Base-by-base conservation (phyloP, 495 filamentous ascomycete species). In the Hypoxylon perforatum region DNA sequence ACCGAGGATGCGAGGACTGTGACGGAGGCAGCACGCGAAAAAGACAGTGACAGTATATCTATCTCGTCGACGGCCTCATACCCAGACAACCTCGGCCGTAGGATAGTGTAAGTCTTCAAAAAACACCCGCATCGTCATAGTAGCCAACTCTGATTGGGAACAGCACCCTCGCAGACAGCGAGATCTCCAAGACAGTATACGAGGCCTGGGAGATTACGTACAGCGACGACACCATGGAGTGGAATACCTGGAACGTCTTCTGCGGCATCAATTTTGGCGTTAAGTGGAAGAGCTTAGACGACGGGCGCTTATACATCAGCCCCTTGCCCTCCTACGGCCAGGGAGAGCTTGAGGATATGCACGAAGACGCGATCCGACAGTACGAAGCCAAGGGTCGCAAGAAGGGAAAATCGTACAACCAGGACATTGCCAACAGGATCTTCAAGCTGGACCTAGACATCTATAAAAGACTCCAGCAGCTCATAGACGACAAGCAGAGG, bases 351-450 rank as follows among this genome's bases (percentile, higher is more conserved):
- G 67, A 59, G 8, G 63, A 65, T n/a, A 39, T 70, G 60, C 57
- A 70, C 44, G 48, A 15, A 19, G 57, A 60, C 19, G 60, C 63
- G 2, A 23, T 70, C 23, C 48, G n/a, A 25, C 51, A 50, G 35
- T 60, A 61, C 44, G 56, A 67, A 38, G 45, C 57, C 6, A 61
- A 44, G 14, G 4, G 36, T 14, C 17, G 25, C 14, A 65, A 55
- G 44, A 70, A 70, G 51, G 51, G 47, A 42, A 51, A 11, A 33
- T 54, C 63, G 14, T 73, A 73, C 39, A 42, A 58, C n/a, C 70
- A 73, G 25, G 67, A 73, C 49, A 49, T 71, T 6, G 71, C 67
- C 4, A 71, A 73, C 38, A 42, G 71, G n/a, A 64, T 56, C 25
- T 54, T 53, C 47, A 14, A 46, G 14, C 54, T 73, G 1, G 21